Evolutionary conservation across 441 rosid species (phyloP), one percentile per base, ranked within the genome.

Genomic region (Gossypium gossypioides): DNA sequence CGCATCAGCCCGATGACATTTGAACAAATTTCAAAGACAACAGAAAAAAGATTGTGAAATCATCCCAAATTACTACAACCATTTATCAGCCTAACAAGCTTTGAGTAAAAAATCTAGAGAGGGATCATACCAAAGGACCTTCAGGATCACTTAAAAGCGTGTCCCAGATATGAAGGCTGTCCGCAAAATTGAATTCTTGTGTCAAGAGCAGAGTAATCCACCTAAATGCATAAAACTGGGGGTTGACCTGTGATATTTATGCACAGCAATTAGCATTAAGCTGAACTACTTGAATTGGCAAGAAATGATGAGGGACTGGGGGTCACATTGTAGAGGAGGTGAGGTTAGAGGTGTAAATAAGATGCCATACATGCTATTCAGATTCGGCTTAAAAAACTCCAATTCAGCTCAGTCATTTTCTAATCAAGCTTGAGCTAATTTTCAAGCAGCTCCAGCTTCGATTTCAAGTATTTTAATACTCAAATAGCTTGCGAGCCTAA

Each of bases 141-240:
- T 92, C 97, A 3, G 94, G 94, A 74, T 94, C 97, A 66, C 97
- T 89, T 57, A 95, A 84, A 77, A 95, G 97, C 3, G 96, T 89
- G 82, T 95, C 97, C 99, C 99, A 95, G 69, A 95, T 87, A 81
- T 84, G 97, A 76, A 95, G 96, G 83, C 90, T 78, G 74, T 91
- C 99, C 0, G 86, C 84, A 73, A 95, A 92, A 82, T 88, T 85
- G 85, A 95, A 95, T 70, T 95, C 99, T 78, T 91, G 97, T 0
- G 97, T 91, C 83, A 95, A 85, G 60, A 95, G 92, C 52, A 95
- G 95, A 56, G 99, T 95, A 75, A 95, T 95, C 99, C 99, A 95
- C 84, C 99, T 82, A 79, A 95, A 95, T 21, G 96, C 97, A 32
- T 95, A 92, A 75, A 95, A 95, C 75, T 95, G 99, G 62, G 97